Base-by-base conservation (phyloP, 2,329 filamentous ascomycete genomes). In the Calycina herbarum region DNA sequence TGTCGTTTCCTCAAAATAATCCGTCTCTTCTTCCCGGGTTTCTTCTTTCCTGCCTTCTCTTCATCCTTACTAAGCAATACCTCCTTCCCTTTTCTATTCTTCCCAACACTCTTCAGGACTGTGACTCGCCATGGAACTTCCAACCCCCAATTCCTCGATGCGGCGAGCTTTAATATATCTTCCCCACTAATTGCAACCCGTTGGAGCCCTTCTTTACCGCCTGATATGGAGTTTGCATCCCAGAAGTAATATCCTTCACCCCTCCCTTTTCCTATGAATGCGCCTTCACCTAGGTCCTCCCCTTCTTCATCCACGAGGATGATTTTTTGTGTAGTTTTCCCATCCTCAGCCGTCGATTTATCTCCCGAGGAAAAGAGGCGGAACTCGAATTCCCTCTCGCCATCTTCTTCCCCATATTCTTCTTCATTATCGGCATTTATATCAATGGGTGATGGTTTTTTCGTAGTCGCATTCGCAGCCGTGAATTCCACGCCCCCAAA, bases 71-170 rank as follows among this genome's bases (percentile, higher is more conserved):
- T 20, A n/a, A 40, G 61, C 70, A 5, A 54, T 42, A 10, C 63
- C 51, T 48, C 54, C 31, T 20, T 20, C 29, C 40, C 66, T 70
- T 62, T 75, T 77, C 17, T 15, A 11, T 31, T 74, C 74, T 72
- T 75, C 1, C 60, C 62, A 20, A 51, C 13, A n/a, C 79, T 71
- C 1, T 71, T 75, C 38, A 86, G 77, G 35, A 76, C 78, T 3
- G 77, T 80, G 15, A 88, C 85, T 64, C 81, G 81, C 87, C 87
- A 89, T 1, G 86, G 85, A 69, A 85, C 79, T 74, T 88, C 85
- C 54, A 85, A 74, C 0, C 86, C 86, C 85, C 85, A 88, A 6
- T 79, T 79, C 63, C 81, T 78, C 70, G 73, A 76, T 57, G 71
- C 73, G n/a, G 81, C 81, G 66, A 79, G 76, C 27, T 72, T 72